A percentile compares a stretch with the other conserved stretches of the same genome.
phyloP scores from a whole-genome alignment of 352 stramenopile species.

The Phytophthora litchii region DNA sequence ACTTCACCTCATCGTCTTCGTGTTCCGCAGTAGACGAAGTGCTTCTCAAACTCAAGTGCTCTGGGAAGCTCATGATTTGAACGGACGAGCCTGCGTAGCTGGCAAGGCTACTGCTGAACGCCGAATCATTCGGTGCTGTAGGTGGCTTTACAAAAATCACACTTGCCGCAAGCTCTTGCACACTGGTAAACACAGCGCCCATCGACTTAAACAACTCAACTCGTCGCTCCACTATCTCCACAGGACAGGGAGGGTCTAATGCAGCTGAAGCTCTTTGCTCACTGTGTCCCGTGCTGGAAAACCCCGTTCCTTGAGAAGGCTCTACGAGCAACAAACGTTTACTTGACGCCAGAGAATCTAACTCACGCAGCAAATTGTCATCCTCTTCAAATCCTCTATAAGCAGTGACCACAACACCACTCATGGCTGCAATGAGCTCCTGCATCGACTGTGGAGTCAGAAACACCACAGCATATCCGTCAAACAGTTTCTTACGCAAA shows the following conservation, averaged over 20 bases:
- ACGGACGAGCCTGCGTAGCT: conserved; percentile 55
- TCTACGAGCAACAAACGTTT: conserved; percentile 74
- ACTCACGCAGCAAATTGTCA: conserved; percentile 54
- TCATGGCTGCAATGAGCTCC: conserved; percentile 77
- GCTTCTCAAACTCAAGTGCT: conserved; percentile 62
- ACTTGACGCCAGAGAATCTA: conserved; percentile 53
- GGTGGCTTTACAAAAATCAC: conserved; percentile 84
- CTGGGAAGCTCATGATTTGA: conserved; percentile 65
- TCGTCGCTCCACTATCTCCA: conserved; percentile 57
- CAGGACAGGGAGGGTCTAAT: conserved; percentile 9
- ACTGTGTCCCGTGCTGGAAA: conserved; percentile 63
- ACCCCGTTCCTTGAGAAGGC: conserved; percentile 49
- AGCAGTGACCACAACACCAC: conserved; percentile 62
- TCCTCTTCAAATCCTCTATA: conserved; percentile 65
- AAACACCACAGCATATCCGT: conserved; percentile 77
- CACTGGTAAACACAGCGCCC: conserved; percentile 68
- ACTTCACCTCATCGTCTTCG: conserved; percentile 21
- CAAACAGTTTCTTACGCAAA: conserved; percentile 78
- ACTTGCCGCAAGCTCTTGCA: conserved; percentile 82
- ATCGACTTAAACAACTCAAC: conserved; percentile 68
- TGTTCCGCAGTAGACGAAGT: conserved; percentile 25
- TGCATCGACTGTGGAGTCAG: conserved; percentile 78
- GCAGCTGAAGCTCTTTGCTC: conserved; percentile 36
- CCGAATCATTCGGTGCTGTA: conserved; percentile 50
- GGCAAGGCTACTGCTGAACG: conserved; percentile 72